Evolutionary conservation across 1,284 basidiomycete genomes (phyloP).

Genomic region (Pholiota adiposa): DNA sequence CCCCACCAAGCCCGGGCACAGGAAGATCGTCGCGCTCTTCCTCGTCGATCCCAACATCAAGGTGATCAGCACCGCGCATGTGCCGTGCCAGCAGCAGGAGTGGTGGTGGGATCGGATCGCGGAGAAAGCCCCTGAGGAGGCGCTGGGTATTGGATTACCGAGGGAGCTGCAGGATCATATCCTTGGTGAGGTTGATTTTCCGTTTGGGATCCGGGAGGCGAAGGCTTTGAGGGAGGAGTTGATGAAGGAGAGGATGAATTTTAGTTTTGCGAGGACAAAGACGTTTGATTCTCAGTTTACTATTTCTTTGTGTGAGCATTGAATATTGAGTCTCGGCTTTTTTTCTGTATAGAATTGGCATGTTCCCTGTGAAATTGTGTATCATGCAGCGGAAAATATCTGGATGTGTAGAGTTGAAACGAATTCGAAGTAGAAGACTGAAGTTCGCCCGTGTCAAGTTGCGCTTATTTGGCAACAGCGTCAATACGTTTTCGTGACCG

Average conservation of each 20-base stretch:
- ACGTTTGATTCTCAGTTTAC: no score
- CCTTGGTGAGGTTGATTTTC: neutral
- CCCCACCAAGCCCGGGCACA: constrained; percentile 44
- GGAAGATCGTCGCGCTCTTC: constrained; percentile 53
- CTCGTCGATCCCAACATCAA: constrained; percentile 51
- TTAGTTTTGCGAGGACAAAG: no score
- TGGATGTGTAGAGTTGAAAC: no score
- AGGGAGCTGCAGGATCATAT: neutral
- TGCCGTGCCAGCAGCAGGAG: constrained; percentile 42
- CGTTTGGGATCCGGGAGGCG: neutral
- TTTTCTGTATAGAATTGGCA: no score
- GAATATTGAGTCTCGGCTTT: no score
- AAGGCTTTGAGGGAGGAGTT: no score
- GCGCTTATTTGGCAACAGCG: constrained; percentile 2
- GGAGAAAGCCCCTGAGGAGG: neutral
- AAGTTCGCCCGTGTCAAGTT: no score
- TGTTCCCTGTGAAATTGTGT: no score
- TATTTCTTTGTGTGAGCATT: neutral
- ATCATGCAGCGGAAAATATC: no score
- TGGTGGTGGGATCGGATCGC: neutral
- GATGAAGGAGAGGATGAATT: no score
- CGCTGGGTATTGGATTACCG: neutral
- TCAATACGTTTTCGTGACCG: neutral
- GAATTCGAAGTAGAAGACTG: no score
- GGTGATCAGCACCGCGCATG: constrained; percentile 44